Conservation (phyloP, 495 filamentous ascomycete genomes). For the Penicillium coffeae region DNA sequence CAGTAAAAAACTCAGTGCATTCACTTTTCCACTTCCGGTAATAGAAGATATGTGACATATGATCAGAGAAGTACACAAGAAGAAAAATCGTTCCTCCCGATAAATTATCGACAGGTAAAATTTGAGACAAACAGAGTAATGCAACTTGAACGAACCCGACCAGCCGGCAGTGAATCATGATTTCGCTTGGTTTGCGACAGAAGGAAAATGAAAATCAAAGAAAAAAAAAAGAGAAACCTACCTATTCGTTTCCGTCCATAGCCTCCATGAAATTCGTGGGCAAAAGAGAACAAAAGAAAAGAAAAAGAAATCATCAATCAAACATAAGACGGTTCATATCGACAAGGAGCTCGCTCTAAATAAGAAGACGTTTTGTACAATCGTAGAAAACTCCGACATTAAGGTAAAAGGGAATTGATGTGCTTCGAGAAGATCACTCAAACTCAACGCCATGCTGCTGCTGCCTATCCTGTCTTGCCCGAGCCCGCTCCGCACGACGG, state of each 20-base stretch:
- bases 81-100: not conserved
- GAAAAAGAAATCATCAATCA: constrained; percentile 8
- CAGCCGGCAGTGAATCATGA: not conserved
- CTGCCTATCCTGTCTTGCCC: constrained; percentile 45
- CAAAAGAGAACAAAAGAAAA: not conserved
- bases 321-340: constrained; percentile 11
- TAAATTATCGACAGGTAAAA: not conserved
- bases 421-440: constrained; percentile 20
- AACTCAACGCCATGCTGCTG: constrained; percentile 44
- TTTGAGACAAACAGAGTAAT: not conserved
- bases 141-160: constrained; percentile 1
- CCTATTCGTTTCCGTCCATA: constrained; percentile 9
- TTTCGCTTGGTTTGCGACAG: constrained; percentile 2
- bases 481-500: constrained; percentile 49
- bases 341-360: constrained; percentile 6
- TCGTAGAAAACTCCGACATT: constrained; percentile 7
- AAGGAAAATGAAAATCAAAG: not conserved
- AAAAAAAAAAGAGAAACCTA: constrained; percentile 8
- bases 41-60: not conserved
- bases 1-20: too few relatives aligned
- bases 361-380: constrained; percentile 18
- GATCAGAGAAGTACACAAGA: not conserved
- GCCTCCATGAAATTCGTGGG: not conserved
- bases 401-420: not conserved
- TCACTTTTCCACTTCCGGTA: too few relatives aligned